phyloP scores from a whole-genome alignment of 140 eudicot genomes.

The Flaveria floridana region DNA sequence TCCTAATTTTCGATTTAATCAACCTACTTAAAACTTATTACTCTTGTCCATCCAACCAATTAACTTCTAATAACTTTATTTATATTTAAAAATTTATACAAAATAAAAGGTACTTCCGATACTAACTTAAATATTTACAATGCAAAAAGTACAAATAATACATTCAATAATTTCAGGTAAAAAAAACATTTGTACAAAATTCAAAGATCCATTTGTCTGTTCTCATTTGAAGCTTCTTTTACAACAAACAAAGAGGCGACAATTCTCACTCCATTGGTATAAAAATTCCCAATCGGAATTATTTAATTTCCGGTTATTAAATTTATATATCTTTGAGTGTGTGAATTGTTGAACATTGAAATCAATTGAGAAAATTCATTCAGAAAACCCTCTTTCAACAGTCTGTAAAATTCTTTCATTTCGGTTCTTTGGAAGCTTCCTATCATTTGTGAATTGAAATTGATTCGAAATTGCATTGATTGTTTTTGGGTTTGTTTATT shows the following conservation, averaged over 20 bases:
- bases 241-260: conserved; percentile 22
- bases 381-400: conserved; percentile 26
- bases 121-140: neutral
- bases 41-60: too few species aligned
- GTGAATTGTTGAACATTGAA: conserved; percentile 5
- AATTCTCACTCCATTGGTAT: conserved; percentile 32
- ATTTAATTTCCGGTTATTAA: conserved; percentile 6
- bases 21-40: too few species aligned
- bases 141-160: neutral
- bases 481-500: conserved; percentile 19
- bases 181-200: conserved; percentile 27
- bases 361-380: neutral
- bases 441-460: conserved; percentile 23
- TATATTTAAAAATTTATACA: too few species aligned
- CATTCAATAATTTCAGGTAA: neutral
- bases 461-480: conserved; percentile 21
- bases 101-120: too few species aligned
- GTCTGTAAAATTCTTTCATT: conserved; percentile 27
- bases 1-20: too few species aligned
- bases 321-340: conserved; percentile 17
- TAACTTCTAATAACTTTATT: too few species aligned
- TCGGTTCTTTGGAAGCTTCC: conserved; percentile 33
- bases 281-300: conserved; percentile 25
- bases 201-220: conserved; percentile 39
- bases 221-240: conserved; percentile 27